Base-by-base conservation (phyloP, 2,329 filamentous ascomycete genomes). In the Verticillium klebahnii region DNA sequence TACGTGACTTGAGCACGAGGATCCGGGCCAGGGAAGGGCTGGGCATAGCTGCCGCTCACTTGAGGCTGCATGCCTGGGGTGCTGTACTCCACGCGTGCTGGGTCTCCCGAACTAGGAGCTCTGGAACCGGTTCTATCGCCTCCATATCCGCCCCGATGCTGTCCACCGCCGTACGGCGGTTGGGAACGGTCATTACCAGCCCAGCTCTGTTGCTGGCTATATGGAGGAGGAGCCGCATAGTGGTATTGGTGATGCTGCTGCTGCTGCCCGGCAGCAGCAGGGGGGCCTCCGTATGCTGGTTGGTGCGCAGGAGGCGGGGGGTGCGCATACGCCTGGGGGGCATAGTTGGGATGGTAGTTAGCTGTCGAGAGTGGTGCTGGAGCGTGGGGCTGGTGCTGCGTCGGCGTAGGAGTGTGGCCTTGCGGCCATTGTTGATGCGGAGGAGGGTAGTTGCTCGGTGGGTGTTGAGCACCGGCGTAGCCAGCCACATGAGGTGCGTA, bases 311-410 rank as follows among this genome's bases (percentile, higher is more conserved):
- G 69, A 50, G 64, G 67, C 5, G 67, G 67, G 29, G 76, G 61
- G 55, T 73, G 69, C 36, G 73, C 72, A 62, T 86, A 87, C 9
- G 77, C 72, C 67, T 86, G 85, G 50, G 81, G 80, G 45, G 83
- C 79, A 69, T 85, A 87, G 71, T 83, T 85, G 37, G 83, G 83
- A 66, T 86, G 84, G 67, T 86, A 86, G 67, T 83, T 84, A 63
- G 80, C 76, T 36, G 81, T 73, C 58, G 83, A 78, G 37, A 86
- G 73, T 32, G 82, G 80, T 60, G 77, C 70, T 50, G 78, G 77
- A 54, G 76, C 73, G 67, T 84, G 82, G 37, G 78, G 71, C 29
- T 80, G 75, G n/a, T 73, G 71, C 64, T 77, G 75, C 1, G 40
- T 39, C 6, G 37, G 39, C 2, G 54, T 32, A 14, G 40, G 40